phyloP scores from a whole-genome alignment of 192 early-diverging fungal species.

The Coemansia sp. region DNA sequence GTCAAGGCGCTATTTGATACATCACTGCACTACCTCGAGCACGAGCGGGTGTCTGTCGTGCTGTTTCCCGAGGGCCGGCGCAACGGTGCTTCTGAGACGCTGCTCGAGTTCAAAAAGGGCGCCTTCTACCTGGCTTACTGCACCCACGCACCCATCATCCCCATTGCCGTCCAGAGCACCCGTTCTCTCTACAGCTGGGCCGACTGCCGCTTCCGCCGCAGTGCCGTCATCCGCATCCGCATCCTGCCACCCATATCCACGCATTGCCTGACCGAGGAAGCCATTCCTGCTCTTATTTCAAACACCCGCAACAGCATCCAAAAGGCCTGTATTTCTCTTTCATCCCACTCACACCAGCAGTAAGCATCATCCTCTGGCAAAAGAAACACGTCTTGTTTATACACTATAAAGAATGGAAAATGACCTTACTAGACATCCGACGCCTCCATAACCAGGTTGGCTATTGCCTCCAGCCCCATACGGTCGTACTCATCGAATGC shows the following conservation, averaged over 20 bases:
- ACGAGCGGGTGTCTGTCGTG: conserved; percentile 72
- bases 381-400: too few relatives aligned
- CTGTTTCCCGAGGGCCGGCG: conserved; percentile 94
- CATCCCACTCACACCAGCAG: conserved; percentile 5
- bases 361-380: not conserved
- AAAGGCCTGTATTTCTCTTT: conserved; percentile 32
- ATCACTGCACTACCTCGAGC: conserved; percentile 72
- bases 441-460: conserved; percentile 57
- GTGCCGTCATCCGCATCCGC: conserved; percentile 44
- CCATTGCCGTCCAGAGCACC: conserved; percentile 78
- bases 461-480: conserved; percentile 64
- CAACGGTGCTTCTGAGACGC: conserved; percentile 61
- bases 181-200: conserved; percentile 43
- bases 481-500: conserved; percentile 70
- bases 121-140: conserved; percentile 92
- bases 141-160: conserved; percentile 80
- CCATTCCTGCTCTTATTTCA: conserved; percentile 43
- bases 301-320: conserved; percentile 43
- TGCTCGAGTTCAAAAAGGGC: conserved; percentile 95
- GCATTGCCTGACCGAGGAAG: conserved; percentile 43
- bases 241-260: conserved; percentile 51
- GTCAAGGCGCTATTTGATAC: conserved; percentile 73
- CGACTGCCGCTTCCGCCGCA: conserved; percentile 35
- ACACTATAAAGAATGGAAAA: too few relatives aligned
- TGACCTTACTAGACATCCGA: conserved; percentile 20